A percentile compares a stretch with the other conserved stretches of the same genome.
phyloP scores from a whole-genome alignment of 768 basidiomycete genomes.

The Leccinum rimulosum region DNA sequence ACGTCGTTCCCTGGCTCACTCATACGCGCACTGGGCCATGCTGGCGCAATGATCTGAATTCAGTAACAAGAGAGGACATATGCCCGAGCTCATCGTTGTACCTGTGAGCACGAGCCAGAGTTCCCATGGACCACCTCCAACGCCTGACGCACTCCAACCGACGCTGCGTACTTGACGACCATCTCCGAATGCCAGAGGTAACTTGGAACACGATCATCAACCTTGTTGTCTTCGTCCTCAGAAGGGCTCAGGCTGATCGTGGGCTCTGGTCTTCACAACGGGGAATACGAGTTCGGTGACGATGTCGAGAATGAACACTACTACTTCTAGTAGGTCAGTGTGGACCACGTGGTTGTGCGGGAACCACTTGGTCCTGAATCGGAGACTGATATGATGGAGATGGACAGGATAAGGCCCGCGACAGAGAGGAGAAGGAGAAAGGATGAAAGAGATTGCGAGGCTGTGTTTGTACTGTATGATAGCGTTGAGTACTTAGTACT shows the following conservation, averaged over 20 bases:
- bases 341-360: constrained; percentile 25
- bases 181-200: not conserved
- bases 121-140: constrained; percentile 44
- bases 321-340: not conserved
- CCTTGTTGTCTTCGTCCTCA: constrained; percentile 17
- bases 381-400: constrained; percentile 4
- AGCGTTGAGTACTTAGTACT: no score
- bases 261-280: not conserved
- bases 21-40: no score
- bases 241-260: constrained; percentile 4
- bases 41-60: not conserved
- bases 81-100: constrained; percentile 61
- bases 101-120: constrained; percentile 36
- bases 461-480: no score
- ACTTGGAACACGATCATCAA: not conserved
- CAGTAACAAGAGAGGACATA: constrained; percentile 61
- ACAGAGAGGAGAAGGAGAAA: no score
- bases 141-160: constrained; percentile 17
- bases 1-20: not conserved
- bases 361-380: constrained; percentile 33
- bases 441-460: no score
- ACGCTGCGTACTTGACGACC: constrained; percentile 45
- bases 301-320: not conserved
- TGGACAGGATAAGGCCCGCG: constrained; percentile 1
- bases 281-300: not conserved